A percentile compares a stretch with the other conserved stretches of the same genome.
Conservation (phyloP, 805 yeast species). For the Isabelozyma heimii region DNA sequence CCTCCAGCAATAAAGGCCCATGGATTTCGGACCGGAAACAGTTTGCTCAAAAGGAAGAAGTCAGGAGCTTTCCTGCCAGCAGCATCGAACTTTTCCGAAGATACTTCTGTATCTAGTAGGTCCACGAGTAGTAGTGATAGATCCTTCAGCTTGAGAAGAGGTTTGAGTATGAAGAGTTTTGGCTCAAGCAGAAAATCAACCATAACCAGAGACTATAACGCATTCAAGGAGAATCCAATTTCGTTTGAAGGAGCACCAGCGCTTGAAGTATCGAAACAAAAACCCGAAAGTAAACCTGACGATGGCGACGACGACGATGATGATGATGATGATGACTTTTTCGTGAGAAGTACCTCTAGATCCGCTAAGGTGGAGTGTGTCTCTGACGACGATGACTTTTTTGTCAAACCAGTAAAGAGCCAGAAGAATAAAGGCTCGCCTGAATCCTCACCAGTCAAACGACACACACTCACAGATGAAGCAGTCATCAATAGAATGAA, state of each 20-base stretch:
- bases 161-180: conserved; percentile 5
- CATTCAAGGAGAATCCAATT: conserved; percentile 68
- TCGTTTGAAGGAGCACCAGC: conserved; percentile 74
- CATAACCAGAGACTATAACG: conserved; percentile 28
- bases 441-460: not conserved
- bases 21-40: conserved; percentile 2
- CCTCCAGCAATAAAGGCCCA: conserved; percentile 44
- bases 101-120: conserved; percentile 8
- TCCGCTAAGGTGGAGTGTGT: conserved; percentile 3
- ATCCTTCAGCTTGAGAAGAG: conserved; percentile 6
- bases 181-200: conserved; percentile 8
- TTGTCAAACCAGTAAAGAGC: conserved; percentile 45
- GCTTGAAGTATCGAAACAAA: conserved; percentile 2
- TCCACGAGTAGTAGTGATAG: conserved; percentile 8
- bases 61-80: conserved; percentile 3
- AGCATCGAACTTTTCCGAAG: conserved; percentile 7
- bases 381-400: conserved; percentile 49
- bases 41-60: conserved; percentile 2
- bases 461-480: conserved; percentile 1
- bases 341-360: conserved; percentile 24
- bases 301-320: conserved; percentile 16
- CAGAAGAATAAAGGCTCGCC: not conserved
- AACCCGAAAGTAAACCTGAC: not conserved
- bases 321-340: conserved; percentile 27
- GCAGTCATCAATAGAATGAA: conserved; percentile 38